phyloP scores from a whole-genome alignment of 768 basidiomycete genomes.

The Cystoderma amianthinum region DNA sequence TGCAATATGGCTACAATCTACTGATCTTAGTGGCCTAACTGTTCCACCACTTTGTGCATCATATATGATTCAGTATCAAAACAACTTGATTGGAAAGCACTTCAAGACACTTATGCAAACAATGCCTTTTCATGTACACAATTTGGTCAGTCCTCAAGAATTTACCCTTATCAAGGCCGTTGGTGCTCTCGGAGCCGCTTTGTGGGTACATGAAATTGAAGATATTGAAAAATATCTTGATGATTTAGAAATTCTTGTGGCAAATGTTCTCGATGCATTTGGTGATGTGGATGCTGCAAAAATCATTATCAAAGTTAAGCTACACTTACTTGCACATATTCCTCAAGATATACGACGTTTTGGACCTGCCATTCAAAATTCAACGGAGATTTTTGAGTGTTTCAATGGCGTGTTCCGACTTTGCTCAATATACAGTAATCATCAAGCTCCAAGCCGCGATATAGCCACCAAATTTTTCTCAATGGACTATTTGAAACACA shows the following conservation, averaged over 20 bases:
- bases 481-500: conserved; percentile 23
- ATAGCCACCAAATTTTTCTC: conserved; percentile 16
- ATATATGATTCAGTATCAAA: conserved; percentile 26
- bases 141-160: conserved; percentile 8
- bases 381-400: conserved; percentile 31
- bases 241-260: conserved; percentile 10
- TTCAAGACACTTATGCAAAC: conserved; percentile 24
- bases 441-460: conserved; percentile 26
- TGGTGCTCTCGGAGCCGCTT: conserved; percentile 18
- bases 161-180: conserved; percentile 21
- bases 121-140: conserved; percentile 18
- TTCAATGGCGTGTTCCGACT: conserved; percentile 31
- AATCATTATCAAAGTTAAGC: conserved; percentile 21
- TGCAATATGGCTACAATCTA: conserved; percentile 15
- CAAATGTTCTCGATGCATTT: conserved; percentile 14
- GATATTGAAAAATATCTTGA: conserved; percentile 5
- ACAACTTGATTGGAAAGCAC: conserved; percentile 27
- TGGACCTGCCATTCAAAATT: conserved; percentile 22
- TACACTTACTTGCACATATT: conserved; percentile 24
- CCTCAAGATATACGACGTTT: conserved; percentile 17
- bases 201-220: conserved; percentile 22
- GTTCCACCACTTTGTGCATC: conserved; percentile 14
- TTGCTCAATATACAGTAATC: conserved; percentile 25
- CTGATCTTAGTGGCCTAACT: conserved; percentile 17
- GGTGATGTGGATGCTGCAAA: conserved; percentile 14